Percentiles rank a stretch among this genome's conserved stretches.
Evolutionary conservation across 1,284 basidiomycete species (phyloP).

Genomic region (Pseudozyma sp.): DNA sequence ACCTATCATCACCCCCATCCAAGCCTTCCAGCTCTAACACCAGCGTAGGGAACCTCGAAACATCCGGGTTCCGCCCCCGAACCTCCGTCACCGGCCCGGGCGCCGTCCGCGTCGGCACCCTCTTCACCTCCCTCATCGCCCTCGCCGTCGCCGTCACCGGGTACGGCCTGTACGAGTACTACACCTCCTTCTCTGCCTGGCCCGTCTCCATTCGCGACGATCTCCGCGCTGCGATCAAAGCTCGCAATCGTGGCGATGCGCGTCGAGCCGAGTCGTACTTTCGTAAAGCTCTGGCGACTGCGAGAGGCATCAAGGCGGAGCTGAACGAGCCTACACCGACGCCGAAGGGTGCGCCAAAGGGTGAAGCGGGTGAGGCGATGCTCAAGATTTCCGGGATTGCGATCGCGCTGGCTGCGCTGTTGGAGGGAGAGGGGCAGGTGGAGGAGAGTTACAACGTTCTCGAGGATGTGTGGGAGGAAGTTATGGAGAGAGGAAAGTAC

Average conservation of each 20-base stretch:
- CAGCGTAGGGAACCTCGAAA: constrained; percentile 37
- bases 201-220: constrained; percentile 64
- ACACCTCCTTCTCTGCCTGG: constrained; percentile 67
- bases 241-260: constrained; percentile 61
- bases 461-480: constrained; percentile 60
- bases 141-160: constrained; percentile 63
- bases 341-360: constrained; percentile 22
- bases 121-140: constrained; percentile 51
- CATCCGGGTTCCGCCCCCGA: constrained; percentile 27
- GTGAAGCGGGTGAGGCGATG: constrained; percentile 32
- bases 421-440: constrained; percentile 59
- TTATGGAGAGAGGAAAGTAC: constrained; percentile 36
- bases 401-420: constrained; percentile 62
- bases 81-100: constrained; percentile 23
- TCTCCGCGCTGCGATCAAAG: constrained; percentile 65
- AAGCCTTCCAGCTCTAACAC: not conserved
- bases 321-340: constrained; percentile 40
- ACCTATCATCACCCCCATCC: constrained; percentile 9
- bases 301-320: constrained; percentile 40
- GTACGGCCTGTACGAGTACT: constrained; percentile 67
- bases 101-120: constrained; percentile 37
- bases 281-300: constrained; percentile 55
- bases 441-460: constrained; percentile 50
- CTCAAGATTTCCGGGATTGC: constrained; percentile 68
- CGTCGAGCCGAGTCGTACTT: constrained; percentile 59